A percentile compares a stretch with the other conserved stretches of the same genome.
Evolutionary conservation across 768 basidiomycete species (phyloP).

Genomic region (Mycena pura): DNA sequence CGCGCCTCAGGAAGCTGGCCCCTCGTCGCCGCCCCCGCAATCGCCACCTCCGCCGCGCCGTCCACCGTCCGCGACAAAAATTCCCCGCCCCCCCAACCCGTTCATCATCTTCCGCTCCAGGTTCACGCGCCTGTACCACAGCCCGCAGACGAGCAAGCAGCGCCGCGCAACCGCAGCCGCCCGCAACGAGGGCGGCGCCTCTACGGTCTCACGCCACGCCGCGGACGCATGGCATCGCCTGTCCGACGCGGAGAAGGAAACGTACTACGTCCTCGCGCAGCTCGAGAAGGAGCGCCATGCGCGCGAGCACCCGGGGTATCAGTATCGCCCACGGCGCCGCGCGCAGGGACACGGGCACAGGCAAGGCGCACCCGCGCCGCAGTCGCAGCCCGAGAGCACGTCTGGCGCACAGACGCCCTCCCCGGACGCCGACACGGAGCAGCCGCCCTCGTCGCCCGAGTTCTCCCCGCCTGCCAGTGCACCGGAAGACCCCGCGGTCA

Average conservation of each 20-base stretch:
- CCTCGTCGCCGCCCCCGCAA: background rate
- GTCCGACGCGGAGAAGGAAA: background rate
- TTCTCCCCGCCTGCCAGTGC: background rate
- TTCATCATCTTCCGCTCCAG: slow-evolving; percentile 25
- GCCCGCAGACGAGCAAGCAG: background rate
- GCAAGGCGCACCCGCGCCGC: no score
- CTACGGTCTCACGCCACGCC: slow-evolving; percentile 10
- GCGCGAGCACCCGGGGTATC: slow-evolving; percentile 14
- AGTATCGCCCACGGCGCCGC: slow-evolving; percentile 17
- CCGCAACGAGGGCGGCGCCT: background rate
- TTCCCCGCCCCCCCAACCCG: slow-evolving; percentile 18
- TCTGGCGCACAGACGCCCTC: no score
- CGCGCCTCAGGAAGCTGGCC: background rate
- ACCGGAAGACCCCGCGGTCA: slow-evolving; percentile 1
- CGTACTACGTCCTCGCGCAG: slow-evolving; percentile 10
- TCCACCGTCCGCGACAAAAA: background rate
- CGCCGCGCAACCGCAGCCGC: no score
- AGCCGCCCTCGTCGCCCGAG: slow-evolving; percentile 20
- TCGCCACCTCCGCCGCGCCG: background rate
- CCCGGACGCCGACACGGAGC: no score
- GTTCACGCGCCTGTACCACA: slow-evolving; percentile 8
- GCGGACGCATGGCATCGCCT: slow-evolving; percentile 18
- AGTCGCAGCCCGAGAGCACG: no score
- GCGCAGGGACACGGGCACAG: no score
- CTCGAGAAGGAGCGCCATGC: slow-evolving; percentile 17